A percentile compares a stretch with the other conserved stretches of the same genome.
These are phyloP conservation scores for Prillingera fragicola DNA, from an alignment of 1,284 basidiomycete species.

Conservation along the genomic window DNA sequence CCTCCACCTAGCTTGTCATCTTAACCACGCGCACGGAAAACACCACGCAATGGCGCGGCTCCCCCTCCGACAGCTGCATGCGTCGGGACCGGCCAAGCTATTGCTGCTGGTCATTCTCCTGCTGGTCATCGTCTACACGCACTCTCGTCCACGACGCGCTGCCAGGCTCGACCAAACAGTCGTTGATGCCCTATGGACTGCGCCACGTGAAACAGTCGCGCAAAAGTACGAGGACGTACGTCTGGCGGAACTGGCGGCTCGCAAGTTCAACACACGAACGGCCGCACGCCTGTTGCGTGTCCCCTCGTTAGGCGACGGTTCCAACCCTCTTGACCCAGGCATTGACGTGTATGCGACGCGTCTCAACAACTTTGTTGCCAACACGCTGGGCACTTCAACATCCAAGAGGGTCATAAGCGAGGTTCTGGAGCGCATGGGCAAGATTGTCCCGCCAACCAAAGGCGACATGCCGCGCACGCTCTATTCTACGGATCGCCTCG, in stretches of 20 bases:
- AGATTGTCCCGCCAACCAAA: conserved; percentile 11
- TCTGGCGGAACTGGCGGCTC: background rate
- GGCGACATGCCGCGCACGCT: conserved; percentile 9
- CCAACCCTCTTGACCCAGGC: conserved; percentile 10
- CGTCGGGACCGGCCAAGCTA: too few relatives aligned
- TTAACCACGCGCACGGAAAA: too few relatives aligned
- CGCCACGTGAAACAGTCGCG: conserved; percentile 9
- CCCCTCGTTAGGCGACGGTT: conserved; percentile 2
- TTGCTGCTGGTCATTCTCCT: too few relatives aligned
- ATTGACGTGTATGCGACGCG: conserved; percentile 17
- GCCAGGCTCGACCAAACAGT: too few relatives aligned
- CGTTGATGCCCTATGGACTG: too few relatives aligned
- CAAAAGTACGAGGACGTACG: conserved; percentile 5
- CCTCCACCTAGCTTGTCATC: too few relatives aligned
- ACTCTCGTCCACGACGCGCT: conserved; percentile 3
- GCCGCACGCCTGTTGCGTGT: conserved; percentile 3
- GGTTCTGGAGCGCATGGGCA: conserved; percentile 8
- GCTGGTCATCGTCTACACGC: conserved; percentile 1
- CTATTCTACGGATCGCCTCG: conserved; percentile 15
- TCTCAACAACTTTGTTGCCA: conserved; percentile 13
- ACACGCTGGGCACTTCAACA: conserved; percentile 5
- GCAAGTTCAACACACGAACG: conserved; percentile 1
- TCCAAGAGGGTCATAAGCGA: conserved; percentile 4
- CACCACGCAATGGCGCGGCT: too few relatives aligned
- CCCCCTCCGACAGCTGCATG: too few relatives aligned